These are phyloP conservation scores for Amphirosellinia nigrospora DNA, from an alignment of 495 filamentous ascomycete genomes.

Conservation along the genomic window DNA sequence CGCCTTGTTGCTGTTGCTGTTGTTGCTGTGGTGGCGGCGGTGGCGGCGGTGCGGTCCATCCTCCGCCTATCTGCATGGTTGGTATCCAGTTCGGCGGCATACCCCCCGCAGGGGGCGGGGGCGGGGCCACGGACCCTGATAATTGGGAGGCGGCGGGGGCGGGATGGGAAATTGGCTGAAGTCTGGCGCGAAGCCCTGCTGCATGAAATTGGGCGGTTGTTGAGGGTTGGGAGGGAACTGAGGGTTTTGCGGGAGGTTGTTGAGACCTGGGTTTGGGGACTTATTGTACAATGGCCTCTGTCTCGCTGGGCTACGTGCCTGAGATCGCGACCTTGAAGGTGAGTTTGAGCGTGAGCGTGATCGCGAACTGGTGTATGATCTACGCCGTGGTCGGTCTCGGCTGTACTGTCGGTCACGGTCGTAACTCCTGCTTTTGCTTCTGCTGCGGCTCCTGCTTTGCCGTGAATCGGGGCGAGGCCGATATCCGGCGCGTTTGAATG, in stretches of 20 bases:
- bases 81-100: constrained; percentile 40
- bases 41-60: constrained; percentile 29
- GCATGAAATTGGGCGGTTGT: constrained; percentile 39
- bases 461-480: constrained; percentile 30
- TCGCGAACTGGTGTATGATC: constrained; percentile 41
- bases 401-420: constrained; percentile 56
- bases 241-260: constrained; percentile 37
- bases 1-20: constrained; percentile 30
- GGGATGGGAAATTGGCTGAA: constrained; percentile 41
- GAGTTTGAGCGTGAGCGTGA: constrained; percentile 44
- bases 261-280: constrained; percentile 28
- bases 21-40: constrained; percentile 33
- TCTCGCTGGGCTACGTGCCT: constrained; percentile 35
- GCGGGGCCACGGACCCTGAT: constrained; percentile 57
- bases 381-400: constrained; percentile 50
- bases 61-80: constrained; percentile 26
- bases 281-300: constrained; percentile 35
- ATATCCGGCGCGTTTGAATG: constrained; percentile 44
- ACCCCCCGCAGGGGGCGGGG: constrained; percentile 32
- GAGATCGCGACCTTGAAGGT: constrained; percentile 53
- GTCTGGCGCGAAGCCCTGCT: constrained; percentile 33
- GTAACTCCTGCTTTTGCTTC: constrained; percentile 40
- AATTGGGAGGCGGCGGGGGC: constrained; percentile 54
- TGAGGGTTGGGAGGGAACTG: constrained; percentile 35
- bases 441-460: constrained; percentile 31